phyloP scores from a whole-genome alignment of 305 asterid genomes.

The Rubia peregrina region DNA sequence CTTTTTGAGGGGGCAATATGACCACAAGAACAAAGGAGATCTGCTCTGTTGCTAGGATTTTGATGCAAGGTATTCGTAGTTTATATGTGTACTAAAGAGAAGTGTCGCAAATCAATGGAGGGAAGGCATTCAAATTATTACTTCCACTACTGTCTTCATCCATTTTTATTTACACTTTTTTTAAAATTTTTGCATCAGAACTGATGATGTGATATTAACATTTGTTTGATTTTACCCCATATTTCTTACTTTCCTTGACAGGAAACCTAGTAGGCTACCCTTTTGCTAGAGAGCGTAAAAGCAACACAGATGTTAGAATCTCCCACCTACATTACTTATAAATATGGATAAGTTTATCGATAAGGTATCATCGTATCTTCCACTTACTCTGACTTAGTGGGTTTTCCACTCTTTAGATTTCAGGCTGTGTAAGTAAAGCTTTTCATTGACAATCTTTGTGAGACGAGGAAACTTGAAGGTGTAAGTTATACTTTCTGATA shows the following conservation, averaged over 20 bases:
- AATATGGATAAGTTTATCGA: not conserved
- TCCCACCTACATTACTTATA: not conserved
- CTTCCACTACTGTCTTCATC: not conserved
- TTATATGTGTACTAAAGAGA: not conserved
- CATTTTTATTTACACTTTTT: not conserved
- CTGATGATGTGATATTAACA: not conserved
- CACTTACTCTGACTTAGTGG: slow-evolving; percentile 6
- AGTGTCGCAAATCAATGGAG: not conserved
- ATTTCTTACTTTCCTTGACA: slow-evolving; percentile 47
- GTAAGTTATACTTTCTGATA: slow-evolving; percentile 73
- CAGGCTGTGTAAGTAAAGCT: slow-evolving; percentile 67
- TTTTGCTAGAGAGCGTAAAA: slow-evolving; percentile 32
- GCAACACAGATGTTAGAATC: slow-evolving; percentile 35
- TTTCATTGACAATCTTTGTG: slow-evolving; percentile 49
- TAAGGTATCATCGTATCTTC: not conserved
- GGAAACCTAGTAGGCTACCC: slow-evolving; percentile 62
- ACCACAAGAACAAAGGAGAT: too few relatives aligned
- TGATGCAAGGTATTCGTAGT: not conserved
- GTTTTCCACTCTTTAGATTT: slow-evolving; percentile 16
- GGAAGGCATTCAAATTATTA: too few relatives aligned
- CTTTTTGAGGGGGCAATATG: too few relatives aligned
- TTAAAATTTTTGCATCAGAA: too few relatives aligned
- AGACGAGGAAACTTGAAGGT: slow-evolving; percentile 60
- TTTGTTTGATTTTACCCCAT: slow-evolving; percentile 26
- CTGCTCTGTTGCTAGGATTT: not conserved